Evolutionary conservation across 495 filamentous ascomycete species (phyloP), one percentile per base, ranked within the genome.

Genomic region (Tuber indicum): DNA sequence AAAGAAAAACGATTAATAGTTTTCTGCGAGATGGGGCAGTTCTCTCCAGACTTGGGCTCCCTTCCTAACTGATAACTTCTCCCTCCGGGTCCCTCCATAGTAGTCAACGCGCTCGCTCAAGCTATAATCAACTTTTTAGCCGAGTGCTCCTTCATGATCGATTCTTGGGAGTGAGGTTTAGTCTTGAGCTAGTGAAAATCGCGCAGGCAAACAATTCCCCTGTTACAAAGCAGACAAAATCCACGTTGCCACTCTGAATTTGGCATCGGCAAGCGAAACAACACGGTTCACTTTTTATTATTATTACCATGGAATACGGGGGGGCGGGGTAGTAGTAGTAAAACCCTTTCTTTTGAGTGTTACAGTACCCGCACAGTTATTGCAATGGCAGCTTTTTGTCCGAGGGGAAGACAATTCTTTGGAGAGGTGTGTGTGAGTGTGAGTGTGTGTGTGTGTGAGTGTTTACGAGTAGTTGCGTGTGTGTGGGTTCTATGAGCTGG

Each of bases 401-500:
- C 58, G 58, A 4, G 4, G 58, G 58, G 4, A 36, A 36, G 58
- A 36, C 58, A 66, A 66, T 66, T 66, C 26, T 26, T 66, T 66
- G 32, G 58, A 66, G 58, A 5, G 58, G 14, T 12, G 49, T 58
- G 49, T 26, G 46, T n/a, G n/a, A n/a, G n/a, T 49, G 49, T 49
- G 49, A 26, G 49, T 26, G 5, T n/a, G 3, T 23, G 26, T 58
- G 49, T 26, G 58, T 66, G 52, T 26, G 58, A 36, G 58, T 66
- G 58, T 32, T 32, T 32, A 32, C 32, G 32, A 32, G 32, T 32
- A 32, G 49, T 58, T 58, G 49, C 26, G 58, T 66, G 52, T 26
- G 58, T 66, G 58, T 66, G 58, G 58, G 26, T 36, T 66, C 58
- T 66, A 66, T 66, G 26, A 36, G 58, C 26, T 66, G 58, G 58